Evolutionary conservation across 2,329 filamentous ascomycete species (phyloP).

Genomic region (Tolypocladium tundrense): DNA sequence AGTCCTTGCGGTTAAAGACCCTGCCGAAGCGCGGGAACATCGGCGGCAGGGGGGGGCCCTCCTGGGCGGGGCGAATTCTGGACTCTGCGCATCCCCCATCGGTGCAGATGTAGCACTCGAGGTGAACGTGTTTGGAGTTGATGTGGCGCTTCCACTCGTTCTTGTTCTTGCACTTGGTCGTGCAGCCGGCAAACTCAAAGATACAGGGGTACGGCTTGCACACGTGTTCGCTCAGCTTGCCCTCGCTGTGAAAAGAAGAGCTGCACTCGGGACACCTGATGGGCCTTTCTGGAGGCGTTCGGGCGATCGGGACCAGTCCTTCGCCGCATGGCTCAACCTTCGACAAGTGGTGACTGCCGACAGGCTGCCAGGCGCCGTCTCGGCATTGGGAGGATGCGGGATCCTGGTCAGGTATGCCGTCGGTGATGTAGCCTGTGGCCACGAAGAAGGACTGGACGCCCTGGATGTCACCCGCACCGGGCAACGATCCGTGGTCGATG

Average conservation of each 20-base stretch:
- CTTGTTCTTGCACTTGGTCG: constrained; percentile 63
- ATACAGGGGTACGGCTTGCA: constrained; percentile 60
- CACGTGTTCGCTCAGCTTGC: not conserved
- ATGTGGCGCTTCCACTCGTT: constrained; percentile 96
- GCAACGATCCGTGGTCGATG: not conserved
- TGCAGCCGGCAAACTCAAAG: constrained; percentile 69
- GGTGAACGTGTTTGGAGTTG: constrained; percentile 65
- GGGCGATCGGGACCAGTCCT: not conserved
- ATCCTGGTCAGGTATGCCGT: not conserved
- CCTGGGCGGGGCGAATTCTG: not conserved
- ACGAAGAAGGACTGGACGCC: not conserved
- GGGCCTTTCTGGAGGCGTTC: constrained; percentile 32
- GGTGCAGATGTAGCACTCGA: constrained; percentile 67
- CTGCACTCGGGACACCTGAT: constrained; percentile 21
- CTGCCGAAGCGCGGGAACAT: constrained; percentile 40
- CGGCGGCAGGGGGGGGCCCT: constrained; percentile 11
- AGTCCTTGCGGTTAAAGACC: constrained; percentile 81
- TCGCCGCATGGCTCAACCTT: not conserved
- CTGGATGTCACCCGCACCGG: not conserved
- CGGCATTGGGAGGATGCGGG: not conserved
- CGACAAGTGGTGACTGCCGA: not conserved
- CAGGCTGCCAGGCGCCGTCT: not conserved
- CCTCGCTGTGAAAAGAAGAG: not conserved
- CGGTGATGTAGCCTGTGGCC: not conserved
- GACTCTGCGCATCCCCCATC: constrained; percentile 41